Evolutionary conservation across 768 basidiomycete genomes (phyloP), one percentile per base, ranked within the genome.

Genomic region (Ramaria rubella): DNA sequence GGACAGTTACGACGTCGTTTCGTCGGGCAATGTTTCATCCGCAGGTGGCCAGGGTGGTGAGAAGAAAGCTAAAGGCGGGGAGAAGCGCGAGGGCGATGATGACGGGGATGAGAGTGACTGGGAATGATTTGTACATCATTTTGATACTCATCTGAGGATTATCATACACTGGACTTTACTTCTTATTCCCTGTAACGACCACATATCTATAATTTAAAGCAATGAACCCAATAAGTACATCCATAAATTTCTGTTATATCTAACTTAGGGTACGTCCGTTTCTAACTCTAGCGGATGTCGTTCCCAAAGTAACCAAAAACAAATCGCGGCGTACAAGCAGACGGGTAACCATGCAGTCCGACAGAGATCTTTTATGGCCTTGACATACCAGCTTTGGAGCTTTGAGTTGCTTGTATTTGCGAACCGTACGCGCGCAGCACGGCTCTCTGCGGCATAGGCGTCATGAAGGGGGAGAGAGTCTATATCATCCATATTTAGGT

Each of bases 1-100:
- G 52, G 84, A 76, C 14, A 83, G 85, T 59, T 87, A 81, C 65
- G 86, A 87, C 65, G 73, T 86, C 5, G 78, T 88, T 26, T 82
- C 80, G 24, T 77, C 80, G 33, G 75, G 75, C 24, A 79, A 77
- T 63, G 76, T 69, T 72, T 26, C 70, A 68, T 27, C 76, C 70
- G 48, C 66, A 63, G 31, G 62, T 54, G 7, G 51, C 46, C 9
- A 56, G 54, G 49, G 52, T 54, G n/a, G 72, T 70, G 57, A 59
- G 60, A 15, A 61, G 34, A 27, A 45, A 48, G 45, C 27, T 24
- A 74, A 70, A 57, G 65, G 61, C 31, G 54, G 59, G 19, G 64
- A 62, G 58, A 66, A 60, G 65, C 62, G 60, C 3, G 68, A 68
- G 9, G 72, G 70, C 4, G 72, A 73, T 36, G 75, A 75, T 7